Conservation (phyloP, 164 flowering plant species). For the Platanus orientalis region DNA sequence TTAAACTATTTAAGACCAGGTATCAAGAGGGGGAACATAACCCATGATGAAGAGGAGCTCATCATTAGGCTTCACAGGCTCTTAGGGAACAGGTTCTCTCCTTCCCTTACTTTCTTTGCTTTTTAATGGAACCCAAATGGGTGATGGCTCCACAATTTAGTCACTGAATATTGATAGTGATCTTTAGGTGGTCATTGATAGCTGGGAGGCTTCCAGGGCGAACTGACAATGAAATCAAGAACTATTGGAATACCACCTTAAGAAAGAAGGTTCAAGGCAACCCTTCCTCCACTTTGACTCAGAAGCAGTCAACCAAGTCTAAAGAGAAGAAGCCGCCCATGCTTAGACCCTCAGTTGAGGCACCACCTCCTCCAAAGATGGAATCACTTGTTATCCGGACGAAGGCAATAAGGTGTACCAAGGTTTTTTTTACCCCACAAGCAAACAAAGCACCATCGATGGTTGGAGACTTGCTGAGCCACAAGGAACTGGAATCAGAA, state of each 20-base stretch:
- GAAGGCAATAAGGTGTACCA: conserved; percentile 29
- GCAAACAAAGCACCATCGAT: neutral
- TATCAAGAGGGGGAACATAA: too few relatives aligned
- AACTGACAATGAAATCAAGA: too few relatives aligned
- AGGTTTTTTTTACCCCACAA: conserved; percentile 11
- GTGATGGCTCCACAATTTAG: too few relatives aligned
- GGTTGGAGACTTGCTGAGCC: too few relatives aligned
- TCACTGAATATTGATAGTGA: too few relatives aligned
- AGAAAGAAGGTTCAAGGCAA: conserved; percentile 23
- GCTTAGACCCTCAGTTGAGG: neutral
- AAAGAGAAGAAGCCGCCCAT: neutral
- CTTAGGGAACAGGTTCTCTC: conserved; percentile 4
- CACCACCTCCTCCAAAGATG: neutral
- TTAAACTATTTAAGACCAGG: conserved; percentile 6
- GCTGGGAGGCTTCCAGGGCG: conserved; percentile 41
- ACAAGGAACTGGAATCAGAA: too few relatives aligned
- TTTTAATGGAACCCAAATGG: too few relatives aligned
- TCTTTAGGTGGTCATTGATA: conserved; percentile 41
- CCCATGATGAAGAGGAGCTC: too few relatives aligned
- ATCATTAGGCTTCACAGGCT: too few relatives aligned
- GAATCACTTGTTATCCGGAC: conserved; percentile 15
- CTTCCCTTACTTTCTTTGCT: too few relatives aligned
- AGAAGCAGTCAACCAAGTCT: too few relatives aligned
- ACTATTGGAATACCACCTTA: conserved; percentile 41
- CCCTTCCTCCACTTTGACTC: neutral